Evolutionary conservation across 805 yeast species (phyloP).

Genomic region (Isabelozyma heimii): DNA sequence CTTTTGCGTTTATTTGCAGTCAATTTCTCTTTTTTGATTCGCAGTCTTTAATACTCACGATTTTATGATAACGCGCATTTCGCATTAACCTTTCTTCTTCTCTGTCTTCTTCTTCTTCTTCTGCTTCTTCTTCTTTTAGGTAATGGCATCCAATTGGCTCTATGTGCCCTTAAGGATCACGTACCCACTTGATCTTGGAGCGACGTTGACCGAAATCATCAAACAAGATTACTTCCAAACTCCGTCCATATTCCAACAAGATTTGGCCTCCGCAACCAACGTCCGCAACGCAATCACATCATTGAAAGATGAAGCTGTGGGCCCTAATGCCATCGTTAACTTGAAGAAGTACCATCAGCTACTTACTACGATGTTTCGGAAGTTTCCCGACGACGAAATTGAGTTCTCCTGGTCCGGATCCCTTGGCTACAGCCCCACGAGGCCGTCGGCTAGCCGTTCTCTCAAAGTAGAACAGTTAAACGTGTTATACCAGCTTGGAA

Average conservation of each 20-base stretch:
- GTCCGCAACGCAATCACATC: conserved; percentile 43
- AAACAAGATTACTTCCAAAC: conserved; percentile 44
- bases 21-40: no score
- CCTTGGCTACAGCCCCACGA: conserved; percentile 52
- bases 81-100: neutral
- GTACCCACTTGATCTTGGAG: conserved; percentile 36
- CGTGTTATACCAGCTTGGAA: conserved; percentile 66
- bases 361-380: conserved; percentile 42
- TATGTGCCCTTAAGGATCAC: conserved; percentile 53
- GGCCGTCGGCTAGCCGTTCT: conserved; percentile 46
- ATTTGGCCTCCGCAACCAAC: conserved; percentile 31
- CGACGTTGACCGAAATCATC: conserved; percentile 42
- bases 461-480: conserved; percentile 60
- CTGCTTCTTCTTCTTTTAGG: neutral
- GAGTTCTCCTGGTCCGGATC: conserved; percentile 75
- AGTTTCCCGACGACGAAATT: conserved; percentile 62
- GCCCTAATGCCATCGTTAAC: conserved; percentile 31
- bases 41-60: no score
- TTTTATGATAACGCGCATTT: neutral
- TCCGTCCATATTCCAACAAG: conserved; percentile 28
- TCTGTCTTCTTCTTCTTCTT: neutral
- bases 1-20: no score
- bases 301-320: conserved; percentile 23
- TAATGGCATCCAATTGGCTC: conserved; percentile 37
- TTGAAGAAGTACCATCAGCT: conserved; percentile 48